These are phyloP conservation scores for Boletus pseudopeckii DNA, from an alignment of 768 basidiomycete species.

Conservation along the genomic window DNA sequence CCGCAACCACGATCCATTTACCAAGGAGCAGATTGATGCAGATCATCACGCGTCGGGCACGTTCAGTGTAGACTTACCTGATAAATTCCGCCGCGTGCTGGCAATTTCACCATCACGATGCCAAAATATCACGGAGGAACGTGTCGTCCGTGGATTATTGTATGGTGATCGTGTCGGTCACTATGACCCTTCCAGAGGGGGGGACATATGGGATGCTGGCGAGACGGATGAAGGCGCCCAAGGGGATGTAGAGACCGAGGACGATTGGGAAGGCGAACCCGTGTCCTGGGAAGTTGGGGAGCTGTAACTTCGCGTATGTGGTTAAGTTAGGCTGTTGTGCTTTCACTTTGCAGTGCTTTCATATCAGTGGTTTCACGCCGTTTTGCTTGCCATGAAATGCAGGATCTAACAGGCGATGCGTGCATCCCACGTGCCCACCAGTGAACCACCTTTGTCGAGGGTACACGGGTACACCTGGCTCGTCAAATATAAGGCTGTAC, in stretches of 20 bases:
- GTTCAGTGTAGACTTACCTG: slow-evolving; percentile 60
- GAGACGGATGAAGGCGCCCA: slow-evolving; percentile 46
- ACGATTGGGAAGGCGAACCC: slow-evolving; percentile 75
- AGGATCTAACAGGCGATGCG: slow-evolving; percentile 19
- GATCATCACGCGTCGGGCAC: slow-evolving; percentile 35
- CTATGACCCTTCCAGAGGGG: slow-evolving; percentile 64
- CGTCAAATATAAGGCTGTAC: slow-evolving; percentile 10
- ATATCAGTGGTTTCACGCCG: slow-evolving; percentile 29
- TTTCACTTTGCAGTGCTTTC: slow-evolving; percentile 33
- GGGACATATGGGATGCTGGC: slow-evolving; percentile 74
- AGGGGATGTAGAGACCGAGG: slow-evolving; percentile 51
- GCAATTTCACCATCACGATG: slow-evolving; percentile 51
- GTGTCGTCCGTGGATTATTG: slow-evolving; percentile 56
- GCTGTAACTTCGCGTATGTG: slow-evolving; percentile 44
- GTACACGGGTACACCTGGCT: neutral
- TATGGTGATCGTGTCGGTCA: slow-evolving; percentile 52
- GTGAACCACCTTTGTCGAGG: neutral
- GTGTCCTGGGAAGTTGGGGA: slow-evolving; percentile 81
- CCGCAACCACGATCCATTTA: slow-evolving; percentile 22
- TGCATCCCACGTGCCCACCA: slow-evolving; percentile 26
- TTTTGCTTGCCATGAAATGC: slow-evolving; percentile 23
- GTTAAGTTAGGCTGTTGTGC: slow-evolving; percentile 20
- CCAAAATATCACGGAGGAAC: slow-evolving; percentile 44
- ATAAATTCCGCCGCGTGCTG: slow-evolving; percentile 61
- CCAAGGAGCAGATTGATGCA: slow-evolving; percentile 16